These are phyloP conservation scores for Podosphaera xanthii DNA, from an alignment of 2,329 filamentous ascomycete species.

Conservation along the genomic window DNA sequence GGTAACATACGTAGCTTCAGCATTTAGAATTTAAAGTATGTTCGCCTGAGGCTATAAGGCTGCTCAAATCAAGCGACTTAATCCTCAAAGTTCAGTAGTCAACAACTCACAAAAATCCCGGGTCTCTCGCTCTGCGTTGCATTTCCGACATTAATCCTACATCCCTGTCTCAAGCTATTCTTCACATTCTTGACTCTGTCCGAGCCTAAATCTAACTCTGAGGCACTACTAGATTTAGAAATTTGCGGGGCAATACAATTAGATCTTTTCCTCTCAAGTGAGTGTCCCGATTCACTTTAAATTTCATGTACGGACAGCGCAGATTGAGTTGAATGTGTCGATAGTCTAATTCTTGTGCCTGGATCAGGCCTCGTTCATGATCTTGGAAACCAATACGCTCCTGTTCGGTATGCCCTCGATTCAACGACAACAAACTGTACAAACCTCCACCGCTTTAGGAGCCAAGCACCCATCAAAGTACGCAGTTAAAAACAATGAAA, in stretches of 20 bases:
- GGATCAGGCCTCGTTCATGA: background rate
- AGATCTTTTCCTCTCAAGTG: slow-evolving; percentile 7
- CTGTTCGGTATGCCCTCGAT: slow-evolving; percentile 26
- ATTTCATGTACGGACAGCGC: background rate
- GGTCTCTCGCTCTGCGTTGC: background rate
- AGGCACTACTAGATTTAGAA: slow-evolving; percentile 7
- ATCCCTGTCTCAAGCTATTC: background rate
- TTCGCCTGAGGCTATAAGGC: slow-evolving; percentile 1
- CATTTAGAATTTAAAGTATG: too few species aligned
- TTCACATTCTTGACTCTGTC: background rate
- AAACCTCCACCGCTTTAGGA: slow-evolving; percentile 24
- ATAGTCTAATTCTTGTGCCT: slow-evolving; percentile 7
- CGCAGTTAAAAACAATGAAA: slow-evolving; percentile 45
- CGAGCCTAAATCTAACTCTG: background rate
- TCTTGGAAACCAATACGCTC: background rate
- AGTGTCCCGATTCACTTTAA: slow-evolving; percentile 5
- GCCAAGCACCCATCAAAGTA: slow-evolving; percentile 34
- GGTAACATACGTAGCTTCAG: too few species aligned
- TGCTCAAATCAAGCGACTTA: background rate
- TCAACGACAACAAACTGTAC: slow-evolving; percentile 26
- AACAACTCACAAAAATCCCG: background rate
- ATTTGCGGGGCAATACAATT: slow-evolving; percentile 15
- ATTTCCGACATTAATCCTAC: background rate
- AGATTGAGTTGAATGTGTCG: background rate
- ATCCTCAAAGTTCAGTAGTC: background rate